Conservation (phyloP, 176 grass and related monocot genomes). For the Eleusine indica region DNA sequence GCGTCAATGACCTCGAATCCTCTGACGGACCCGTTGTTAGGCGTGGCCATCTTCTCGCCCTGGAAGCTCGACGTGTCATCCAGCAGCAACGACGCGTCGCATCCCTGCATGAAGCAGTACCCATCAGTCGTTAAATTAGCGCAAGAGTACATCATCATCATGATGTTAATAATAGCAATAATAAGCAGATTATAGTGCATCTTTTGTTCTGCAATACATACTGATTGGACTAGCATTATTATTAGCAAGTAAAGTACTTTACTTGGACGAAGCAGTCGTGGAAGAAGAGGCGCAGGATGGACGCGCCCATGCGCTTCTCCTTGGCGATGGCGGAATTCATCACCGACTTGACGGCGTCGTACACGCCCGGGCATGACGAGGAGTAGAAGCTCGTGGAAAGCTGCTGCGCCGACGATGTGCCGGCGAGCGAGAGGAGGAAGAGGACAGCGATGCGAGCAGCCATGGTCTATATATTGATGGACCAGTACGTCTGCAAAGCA, state of each 20-base stretch:
- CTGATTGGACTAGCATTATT: too few species aligned
- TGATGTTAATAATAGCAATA: too few species aligned
- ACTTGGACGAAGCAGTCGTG: constrained; percentile 83
- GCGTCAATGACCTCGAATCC: constrained; percentile 82
- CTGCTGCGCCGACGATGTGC: constrained; percentile 50
- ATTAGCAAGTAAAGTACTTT: too few species aligned
- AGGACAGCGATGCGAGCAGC: neutral
- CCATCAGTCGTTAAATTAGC: too few species aligned
- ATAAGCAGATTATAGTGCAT: too few species aligned
- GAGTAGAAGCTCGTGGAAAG: constrained; percentile 64
- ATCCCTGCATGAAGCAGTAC: constrained; percentile 48
- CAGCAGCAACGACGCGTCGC: constrained; percentile 78
- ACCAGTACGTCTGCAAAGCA: too few species aligned
- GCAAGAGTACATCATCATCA: too few species aligned
- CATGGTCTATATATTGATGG: too few species aligned
- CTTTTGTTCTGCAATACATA: too few species aligned
- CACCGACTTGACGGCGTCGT: constrained; percentile 45
- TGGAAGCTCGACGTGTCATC: constrained; percentile 59
- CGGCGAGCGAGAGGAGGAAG: neutral
- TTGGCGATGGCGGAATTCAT: constrained; percentile 49
- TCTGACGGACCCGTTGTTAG: constrained; percentile 66
- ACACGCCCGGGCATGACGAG: constrained; percentile 57
- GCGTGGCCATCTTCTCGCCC: constrained; percentile 66
- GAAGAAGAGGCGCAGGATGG: constrained; percentile 87
- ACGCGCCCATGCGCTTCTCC: constrained; percentile 72